Conservation (phyloP, 176 grass and related monocot genomes). For the Puccinellia tenuiflora region DNA sequence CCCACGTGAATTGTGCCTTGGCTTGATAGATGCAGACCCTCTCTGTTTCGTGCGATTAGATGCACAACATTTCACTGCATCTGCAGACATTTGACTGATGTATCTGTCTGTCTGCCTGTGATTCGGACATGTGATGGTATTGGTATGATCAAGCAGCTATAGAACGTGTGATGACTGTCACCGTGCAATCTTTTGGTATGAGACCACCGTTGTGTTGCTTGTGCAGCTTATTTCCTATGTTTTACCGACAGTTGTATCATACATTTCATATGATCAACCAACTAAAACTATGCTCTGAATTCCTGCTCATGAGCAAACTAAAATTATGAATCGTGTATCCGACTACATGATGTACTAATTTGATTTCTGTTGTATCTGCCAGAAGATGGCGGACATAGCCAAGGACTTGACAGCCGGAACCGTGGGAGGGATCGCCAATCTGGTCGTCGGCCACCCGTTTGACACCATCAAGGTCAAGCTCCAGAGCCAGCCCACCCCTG, state of each 20-base stretch:
- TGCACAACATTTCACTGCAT: background rate
- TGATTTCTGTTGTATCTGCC: background rate
- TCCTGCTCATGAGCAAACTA: background rate
- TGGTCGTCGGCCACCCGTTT: constrained; percentile 81
- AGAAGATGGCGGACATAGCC: constrained; percentile 82
- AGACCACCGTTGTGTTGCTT: background rate
- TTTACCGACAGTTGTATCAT: background rate
- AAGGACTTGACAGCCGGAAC: constrained; percentile 86
- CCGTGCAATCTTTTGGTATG: background rate
- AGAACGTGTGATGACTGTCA: background rate
- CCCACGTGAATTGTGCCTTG: background rate
- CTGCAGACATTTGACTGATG: background rate
- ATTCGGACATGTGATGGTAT: background rate
- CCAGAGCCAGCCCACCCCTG: constrained; percentile 75
- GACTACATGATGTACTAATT: background rate
- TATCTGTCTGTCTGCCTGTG: background rate
- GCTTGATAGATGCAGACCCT: background rate
- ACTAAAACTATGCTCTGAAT: background rate
- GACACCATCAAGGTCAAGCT: constrained; percentile 98
- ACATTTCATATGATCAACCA: background rate
- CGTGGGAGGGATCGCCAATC: constrained; percentile 61
- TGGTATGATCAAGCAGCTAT: background rate
- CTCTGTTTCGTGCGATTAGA: background rate
- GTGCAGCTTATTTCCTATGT: background rate
- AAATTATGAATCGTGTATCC: background rate